Percentiles rank a stretch among this genome's conserved stretches.
phyloP scores from a whole-genome alignment of 805 yeast species.

The Metschnikowia cerradonensis region DNA sequence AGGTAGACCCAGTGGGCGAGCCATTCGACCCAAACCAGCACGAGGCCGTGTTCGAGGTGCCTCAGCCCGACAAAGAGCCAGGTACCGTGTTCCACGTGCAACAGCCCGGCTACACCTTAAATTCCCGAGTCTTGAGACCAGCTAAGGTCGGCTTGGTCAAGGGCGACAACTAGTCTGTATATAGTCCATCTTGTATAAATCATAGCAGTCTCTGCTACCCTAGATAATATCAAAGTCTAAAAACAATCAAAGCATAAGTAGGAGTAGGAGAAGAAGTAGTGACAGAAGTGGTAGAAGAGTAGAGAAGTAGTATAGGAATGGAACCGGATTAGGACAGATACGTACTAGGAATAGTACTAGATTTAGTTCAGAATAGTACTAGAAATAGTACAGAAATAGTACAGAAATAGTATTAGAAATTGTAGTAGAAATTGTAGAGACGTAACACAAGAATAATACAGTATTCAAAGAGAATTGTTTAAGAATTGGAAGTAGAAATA shows the following conservation, averaged over 20 bases:
- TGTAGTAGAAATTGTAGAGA: too few relatives aligned
- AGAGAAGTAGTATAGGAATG: too few relatives aligned
- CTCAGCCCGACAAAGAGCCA: slow-evolving; percentile 83
- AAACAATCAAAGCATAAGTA: too few relatives aligned
- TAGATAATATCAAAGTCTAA: too few relatives aligned
- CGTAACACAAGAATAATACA: too few relatives aligned
- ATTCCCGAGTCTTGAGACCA: slow-evolving; percentile 86
- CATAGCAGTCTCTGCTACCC: not conserved
- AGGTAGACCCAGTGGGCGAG: slow-evolving; percentile 81
- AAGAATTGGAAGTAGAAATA: too few relatives aligned
- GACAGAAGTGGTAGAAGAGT: not conserved
- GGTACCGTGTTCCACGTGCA: slow-evolving; percentile 92
- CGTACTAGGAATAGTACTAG: too few relatives aligned
- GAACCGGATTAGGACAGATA: too few relatives aligned
- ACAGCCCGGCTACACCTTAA: slow-evolving; percentile 82
- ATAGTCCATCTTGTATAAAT: slow-evolving; percentile 2
- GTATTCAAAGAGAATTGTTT: too few relatives aligned
- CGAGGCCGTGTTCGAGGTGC: slow-evolving; percentile 87
- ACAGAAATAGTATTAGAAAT: too few relatives aligned
- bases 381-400: too few relatives aligned
- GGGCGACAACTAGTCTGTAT: slow-evolving; percentile 25
- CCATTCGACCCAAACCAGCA: slow-evolving; percentile 86
- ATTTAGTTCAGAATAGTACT: too few relatives aligned
- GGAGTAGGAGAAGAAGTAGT: not conserved
- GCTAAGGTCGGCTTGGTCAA: slow-evolving; percentile 95